Base-by-base conservation (phyloP, 345 rosid genomes). In the Eucalyptus caleyi region DNA sequence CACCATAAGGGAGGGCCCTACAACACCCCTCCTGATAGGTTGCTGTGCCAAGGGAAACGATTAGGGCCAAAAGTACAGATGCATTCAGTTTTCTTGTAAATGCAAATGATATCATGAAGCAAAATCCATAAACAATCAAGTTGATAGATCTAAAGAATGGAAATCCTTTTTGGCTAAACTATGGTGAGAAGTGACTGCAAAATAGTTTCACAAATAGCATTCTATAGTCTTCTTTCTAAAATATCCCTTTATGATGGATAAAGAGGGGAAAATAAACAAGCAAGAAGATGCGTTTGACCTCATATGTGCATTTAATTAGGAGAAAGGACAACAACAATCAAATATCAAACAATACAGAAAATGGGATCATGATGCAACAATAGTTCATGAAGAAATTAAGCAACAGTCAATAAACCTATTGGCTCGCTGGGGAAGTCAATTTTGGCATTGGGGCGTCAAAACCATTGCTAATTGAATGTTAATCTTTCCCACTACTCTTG, bases 1-100 rank as follows among this genome's bases (percentile, higher is more conserved):
- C 91, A 97, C 94, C 94, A 93, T 93, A 72, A 96, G 91, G 37
- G 96, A 91, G 18, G 95, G 99, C 87, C 99, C 97, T 87, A 95
- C 92, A 9, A 95, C 94, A 89, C 99, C 99, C 90, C 89, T 95
- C 93, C 98, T 93, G 90, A 95, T 95, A 88, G 99, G 98, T 92
- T 91, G 93, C 99, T 97, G 93, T 60, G 90, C 87, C 88, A 87
- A 62, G 87, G 91, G 86, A 91, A 87, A 32, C 60, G 34, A 87
- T 87, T 27, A 50, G 34, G 44, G 87, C 65, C 53, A n/a, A n/a
- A n/a, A n/a, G n/a, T n/a, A n/a, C n/a, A n/a, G n/a, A n/a, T n/a
- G 54, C 37, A 44, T 44, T 44, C 85, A 49, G 51, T 44, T 11
- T 24, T 34, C 21, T 5, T 8, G 44, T 54, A 34, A 15, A n/a